phyloP scores from a whole-genome alignment of 108 stramenopile species.

The Skeletonema costatum region DNA sequence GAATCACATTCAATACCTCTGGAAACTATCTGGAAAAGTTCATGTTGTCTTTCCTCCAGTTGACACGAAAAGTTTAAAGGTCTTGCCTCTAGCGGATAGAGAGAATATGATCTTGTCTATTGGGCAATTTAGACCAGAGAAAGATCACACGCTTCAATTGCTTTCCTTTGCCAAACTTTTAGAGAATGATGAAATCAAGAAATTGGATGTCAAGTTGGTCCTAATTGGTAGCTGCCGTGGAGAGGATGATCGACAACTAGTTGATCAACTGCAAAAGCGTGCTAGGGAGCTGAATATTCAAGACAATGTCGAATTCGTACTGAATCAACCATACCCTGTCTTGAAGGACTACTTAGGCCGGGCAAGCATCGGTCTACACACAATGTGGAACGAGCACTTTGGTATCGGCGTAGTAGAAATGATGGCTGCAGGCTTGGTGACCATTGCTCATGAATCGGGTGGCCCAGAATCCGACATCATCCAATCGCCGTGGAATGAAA shows the following conservation, averaged over 20 bases:
- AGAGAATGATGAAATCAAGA: conserved; percentile 16
- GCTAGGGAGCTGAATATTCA: conserved; percentile 60
- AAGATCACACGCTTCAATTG: conserved; percentile 94
- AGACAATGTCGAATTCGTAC: conserved; percentile 76
- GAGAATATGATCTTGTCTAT: conserved; percentile 83
- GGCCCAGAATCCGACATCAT: conserved; percentile 93
- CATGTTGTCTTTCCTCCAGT: conserved; percentile 91
- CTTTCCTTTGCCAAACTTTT: conserved; percentile 56
- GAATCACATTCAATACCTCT: conserved; percentile 79
- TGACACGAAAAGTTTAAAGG: conserved; percentile 61
- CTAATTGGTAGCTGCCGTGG: conserved; percentile 94
- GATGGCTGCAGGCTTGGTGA: conserved; percentile 96
- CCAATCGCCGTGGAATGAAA: conserved; percentile 18
- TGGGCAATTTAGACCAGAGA: conserved; percentile 99
- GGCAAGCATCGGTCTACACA: conserved; percentile 95
- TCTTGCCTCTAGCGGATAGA: conserved; percentile 26
- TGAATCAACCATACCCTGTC: conserved; percentile 91
- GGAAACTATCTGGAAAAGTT: conserved; percentile 58
- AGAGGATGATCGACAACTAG: conserved; percentile 75
- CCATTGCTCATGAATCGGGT: conserved; percentile 95
- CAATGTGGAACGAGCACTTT: conserved; percentile 99
- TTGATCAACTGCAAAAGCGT: conserved; percentile 60
- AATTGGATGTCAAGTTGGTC: conserved; percentile 65
- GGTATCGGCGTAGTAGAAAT: conserved; percentile 99
- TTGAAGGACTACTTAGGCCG: conserved; percentile 72